phyloP scores from a whole-genome alignment of 495 filamentous ascomycete species.

The Saxispiralis lemnorum region DNA sequence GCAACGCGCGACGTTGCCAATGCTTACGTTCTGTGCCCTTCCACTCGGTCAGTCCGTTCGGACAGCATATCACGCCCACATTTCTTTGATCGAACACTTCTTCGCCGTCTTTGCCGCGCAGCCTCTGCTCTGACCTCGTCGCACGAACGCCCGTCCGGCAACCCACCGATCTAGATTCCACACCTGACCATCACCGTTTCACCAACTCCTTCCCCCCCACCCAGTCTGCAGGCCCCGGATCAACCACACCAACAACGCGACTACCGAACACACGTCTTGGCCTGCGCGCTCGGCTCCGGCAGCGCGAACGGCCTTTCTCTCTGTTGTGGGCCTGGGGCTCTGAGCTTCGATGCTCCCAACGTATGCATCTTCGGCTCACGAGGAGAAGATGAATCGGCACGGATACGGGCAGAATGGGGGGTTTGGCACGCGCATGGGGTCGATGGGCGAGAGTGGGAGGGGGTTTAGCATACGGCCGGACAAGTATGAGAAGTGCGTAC shows the following conservation, averaged over 20 bases:
- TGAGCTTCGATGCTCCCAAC: constrained; percentile 15
- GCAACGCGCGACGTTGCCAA: background rate
- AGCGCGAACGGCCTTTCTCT: background rate
- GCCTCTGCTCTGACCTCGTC: background rate
- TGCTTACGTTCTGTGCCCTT: background rate
- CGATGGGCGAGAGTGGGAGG: constrained; percentile 8
- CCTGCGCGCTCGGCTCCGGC: background rate
- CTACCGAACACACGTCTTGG: too few relatives aligned
- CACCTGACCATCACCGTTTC: background rate
- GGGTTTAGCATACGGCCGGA: constrained; percentile 78
- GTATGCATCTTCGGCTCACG: constrained; percentile 14
- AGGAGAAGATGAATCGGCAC: constrained; percentile 41
- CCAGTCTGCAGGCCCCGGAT: background rate
- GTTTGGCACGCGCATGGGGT: background rate
- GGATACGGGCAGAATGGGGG: constrained; percentile 23
- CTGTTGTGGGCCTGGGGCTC: background rate
- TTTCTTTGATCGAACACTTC: too few relatives aligned
- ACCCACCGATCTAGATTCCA: too few relatives aligned
- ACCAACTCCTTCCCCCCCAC: constrained; percentile 1
- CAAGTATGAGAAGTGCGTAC: constrained; percentile 40
- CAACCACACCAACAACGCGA: too few relatives aligned
- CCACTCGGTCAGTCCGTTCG: background rate
- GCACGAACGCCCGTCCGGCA: background rate
- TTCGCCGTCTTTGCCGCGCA: too few relatives aligned
- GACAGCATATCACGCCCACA: too few relatives aligned